Base-by-base conservation (phyloP, 1,139 yeast species). In the Diutina rugosa region DNA sequence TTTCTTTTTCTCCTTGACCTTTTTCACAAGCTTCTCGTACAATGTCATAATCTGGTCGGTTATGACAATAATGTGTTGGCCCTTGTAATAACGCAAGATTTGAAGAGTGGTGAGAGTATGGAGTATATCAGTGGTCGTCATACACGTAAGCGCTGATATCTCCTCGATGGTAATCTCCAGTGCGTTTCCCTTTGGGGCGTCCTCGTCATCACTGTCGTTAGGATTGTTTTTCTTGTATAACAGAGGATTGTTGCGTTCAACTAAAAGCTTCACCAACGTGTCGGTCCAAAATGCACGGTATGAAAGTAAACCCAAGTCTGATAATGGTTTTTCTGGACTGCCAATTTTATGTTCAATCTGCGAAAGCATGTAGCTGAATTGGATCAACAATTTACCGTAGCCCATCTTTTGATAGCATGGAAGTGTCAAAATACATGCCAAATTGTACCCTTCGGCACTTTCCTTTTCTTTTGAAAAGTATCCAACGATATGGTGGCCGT, bases 221-320 rank as follows among this genome's bases (percentile, higher is more conserved):
- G 66, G 63, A 18, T 64, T 62, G 61, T 76, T 76, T 61, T 74
- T 75, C 48, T 67, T 67, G 61, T 65, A 73, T 38, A 76, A 64
- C 12, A 62, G 67, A 0, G 80, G 80, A 58, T 69, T 74, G 57
- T 75, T 75, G 6, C 79, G 65, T 62, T 90, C 96, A 54, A 87
- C 85, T 46, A 93, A 71, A 47, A 90, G 68, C 57, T 83, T 85
- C 14, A 90, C 85, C 58, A 93, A 76, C 0, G 95, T 84, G 64
- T 93, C 98, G 0, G 98, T 85, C 99, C 99, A 93, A 67, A 80
- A 95, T 0, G 98, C 97, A 68, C 99, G 83, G 67, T 95, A 93
- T 4, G 96, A 88, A 55, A 93, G 77, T 45, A 93, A 75, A 44
- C 99, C 99, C 65, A 93, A 77, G 77, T 93, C 98, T 0, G 97